phyloP scores from a whole-genome alignment of 108 stramenopile species.

The Tribonema minus region DNA sequence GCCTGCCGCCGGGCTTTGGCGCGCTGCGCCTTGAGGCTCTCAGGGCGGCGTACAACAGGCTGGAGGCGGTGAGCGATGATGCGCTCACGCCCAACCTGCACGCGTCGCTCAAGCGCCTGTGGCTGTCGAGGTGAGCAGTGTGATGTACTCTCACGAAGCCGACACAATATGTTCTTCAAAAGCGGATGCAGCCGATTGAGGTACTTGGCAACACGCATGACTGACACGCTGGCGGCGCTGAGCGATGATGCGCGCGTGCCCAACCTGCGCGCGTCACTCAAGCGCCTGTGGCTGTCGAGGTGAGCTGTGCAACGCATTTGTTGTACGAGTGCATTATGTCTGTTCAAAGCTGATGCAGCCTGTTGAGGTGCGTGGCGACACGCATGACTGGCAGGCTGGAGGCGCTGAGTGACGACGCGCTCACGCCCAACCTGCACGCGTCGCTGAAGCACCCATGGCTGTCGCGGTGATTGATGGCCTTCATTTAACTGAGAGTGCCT shows the following conservation, averaged over 20 bases:
- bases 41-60: constrained; percentile 43
- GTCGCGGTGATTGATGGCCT: too few species aligned
- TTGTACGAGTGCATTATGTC: too few species aligned
- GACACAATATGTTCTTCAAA: too few species aligned
- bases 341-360: too few species aligned
- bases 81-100: constrained; percentile 22
- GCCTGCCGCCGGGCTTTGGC: constrained; percentile 36
- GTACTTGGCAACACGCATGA: too few species aligned
- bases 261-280: constrained; percentile 5
- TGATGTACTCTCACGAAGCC: too few species aligned
- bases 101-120: constrained; percentile 7
- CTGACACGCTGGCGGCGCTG: constrained; percentile 32
- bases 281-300: constrained; percentile 22
- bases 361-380: too few species aligned
- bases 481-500: too few species aligned
- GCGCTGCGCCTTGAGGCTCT: constrained; percentile 22
- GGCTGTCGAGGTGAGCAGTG: too few species aligned
- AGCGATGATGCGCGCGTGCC: constrained; percentile 25
- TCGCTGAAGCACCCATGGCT: constrained; percentile 20
- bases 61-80: constrained; percentile 26
- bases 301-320: too few species aligned
- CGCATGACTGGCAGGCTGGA: constrained; percentile 42
- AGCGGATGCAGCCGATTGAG: too few species aligned
- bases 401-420: constrained; percentile 24
- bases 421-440: constrained; percentile 7